Evolutionary conservation across 2,329 filamentous ascomycete genomes (phyloP).

Genomic region (Microcyclospora pomicola): DNA sequence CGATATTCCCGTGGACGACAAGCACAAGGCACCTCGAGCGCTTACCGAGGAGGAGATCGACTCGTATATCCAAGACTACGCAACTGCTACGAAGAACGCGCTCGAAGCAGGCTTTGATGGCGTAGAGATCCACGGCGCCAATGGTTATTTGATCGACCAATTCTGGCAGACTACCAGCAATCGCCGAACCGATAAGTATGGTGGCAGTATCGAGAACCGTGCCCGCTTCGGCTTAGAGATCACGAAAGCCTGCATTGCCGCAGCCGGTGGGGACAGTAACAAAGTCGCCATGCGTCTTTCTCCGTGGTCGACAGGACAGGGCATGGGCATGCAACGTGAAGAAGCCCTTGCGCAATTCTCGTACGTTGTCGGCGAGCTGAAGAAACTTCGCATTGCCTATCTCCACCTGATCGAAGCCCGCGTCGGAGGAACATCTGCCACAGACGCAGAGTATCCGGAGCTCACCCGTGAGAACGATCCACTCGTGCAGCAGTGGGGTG

Average conservation of each 20-base stretch:
- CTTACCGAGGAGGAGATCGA: slow-evolving; percentile 28
- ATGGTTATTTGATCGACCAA: slow-evolving; percentile 45
- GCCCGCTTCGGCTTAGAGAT: slow-evolving; percentile 39
- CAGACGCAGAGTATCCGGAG: slow-evolving; percentile 18
- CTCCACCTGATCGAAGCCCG: slow-evolving; percentile 47
- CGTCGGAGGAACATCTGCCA: slow-evolving; percentile 27
- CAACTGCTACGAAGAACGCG: slow-evolving; percentile 28
- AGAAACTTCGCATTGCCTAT: slow-evolving; percentile 41
- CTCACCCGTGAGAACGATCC: slow-evolving; percentile 9
- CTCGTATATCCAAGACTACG: slow-evolving; percentile 23
- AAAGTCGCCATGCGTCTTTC: slow-evolving; percentile 41
- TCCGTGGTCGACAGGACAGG: slow-evolving; percentile 46
- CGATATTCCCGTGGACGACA: slow-evolving; percentile 2
- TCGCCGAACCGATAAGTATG: slow-evolving; percentile 34
- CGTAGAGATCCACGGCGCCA: slow-evolving; percentile 36
- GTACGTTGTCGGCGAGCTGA: slow-evolving; percentile 38
- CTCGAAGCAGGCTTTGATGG: slow-evolving; percentile 43
- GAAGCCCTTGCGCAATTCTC: slow-evolving; percentile 47
- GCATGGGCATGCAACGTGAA: slow-evolving; percentile 43
- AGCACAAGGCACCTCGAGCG: slow-evolving; percentile 15
- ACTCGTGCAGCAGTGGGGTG: slow-evolving; percentile 13
- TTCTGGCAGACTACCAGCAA: slow-evolving; percentile 48
- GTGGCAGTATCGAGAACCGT: slow-evolving; percentile 35
- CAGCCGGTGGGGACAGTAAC: slow-evolving; percentile 37
- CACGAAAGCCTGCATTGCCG: slow-evolving; percentile 32